Conservation (phyloP, 129 eudicot genomes). For the Chrysanthemum seticuspe region DNA sequence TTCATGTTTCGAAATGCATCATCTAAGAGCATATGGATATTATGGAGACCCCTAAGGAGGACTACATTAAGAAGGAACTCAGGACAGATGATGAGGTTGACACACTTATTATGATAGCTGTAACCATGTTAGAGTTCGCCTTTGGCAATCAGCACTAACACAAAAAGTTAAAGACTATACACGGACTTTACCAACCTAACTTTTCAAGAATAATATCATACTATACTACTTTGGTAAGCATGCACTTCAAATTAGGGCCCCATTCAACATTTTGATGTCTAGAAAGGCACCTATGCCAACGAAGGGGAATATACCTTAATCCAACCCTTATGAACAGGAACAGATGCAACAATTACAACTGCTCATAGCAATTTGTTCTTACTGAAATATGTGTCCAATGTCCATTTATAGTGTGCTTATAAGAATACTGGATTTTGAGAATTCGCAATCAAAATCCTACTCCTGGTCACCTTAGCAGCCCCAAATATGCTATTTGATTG, state of each 20-base stretch:
- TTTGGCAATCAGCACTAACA: neutral
- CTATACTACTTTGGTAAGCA: neutral
- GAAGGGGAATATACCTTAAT: constrained; percentile 16
- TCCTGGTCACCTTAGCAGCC: neutral
- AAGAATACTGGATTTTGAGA: constrained; percentile 10
- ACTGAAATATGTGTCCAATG: neutral
- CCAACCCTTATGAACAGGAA: constrained; percentile 14
- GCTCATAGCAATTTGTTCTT: constrained; percentile 2
- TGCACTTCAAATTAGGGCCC: neutral
- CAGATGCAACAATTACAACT: constrained; percentile 2
- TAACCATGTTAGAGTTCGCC: neutral
- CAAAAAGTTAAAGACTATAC: neutral
- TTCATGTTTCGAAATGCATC: neutral
- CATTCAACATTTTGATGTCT: neutral
- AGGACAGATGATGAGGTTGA: neutral
- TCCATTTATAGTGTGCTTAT: neutral
- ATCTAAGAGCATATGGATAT: neutral
- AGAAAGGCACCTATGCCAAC: neutral
- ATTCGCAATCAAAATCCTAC: neutral
- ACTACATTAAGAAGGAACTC: neutral
- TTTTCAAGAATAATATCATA: neutral
- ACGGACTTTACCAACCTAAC: neutral
- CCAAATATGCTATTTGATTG: neutral
- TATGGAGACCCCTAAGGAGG: neutral
- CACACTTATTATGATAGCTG: neutral